Evolutionary conservation across 2,329 filamentous ascomycete genomes (phyloP).

Genomic region (Neonectria ditissima): DNA sequence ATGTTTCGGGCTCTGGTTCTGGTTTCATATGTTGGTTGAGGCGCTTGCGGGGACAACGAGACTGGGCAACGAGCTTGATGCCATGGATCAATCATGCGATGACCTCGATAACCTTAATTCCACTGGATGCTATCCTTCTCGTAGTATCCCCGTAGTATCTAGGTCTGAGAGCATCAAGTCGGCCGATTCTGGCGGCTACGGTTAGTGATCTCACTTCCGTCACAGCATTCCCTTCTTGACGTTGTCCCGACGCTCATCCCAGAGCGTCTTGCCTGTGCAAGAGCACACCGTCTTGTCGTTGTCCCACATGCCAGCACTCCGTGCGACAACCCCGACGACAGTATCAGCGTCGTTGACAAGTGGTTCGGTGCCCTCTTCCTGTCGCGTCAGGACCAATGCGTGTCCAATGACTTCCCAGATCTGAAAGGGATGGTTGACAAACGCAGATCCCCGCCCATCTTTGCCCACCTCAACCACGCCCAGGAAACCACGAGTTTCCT

Average conservation of each 20-base stretch:
- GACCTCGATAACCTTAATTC: slow-evolving; percentile 26
- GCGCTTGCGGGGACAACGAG: slow-evolving; percentile 20
- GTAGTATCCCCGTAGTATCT: slow-evolving; percentile 23
- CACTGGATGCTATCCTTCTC: slow-evolving; percentile 23
- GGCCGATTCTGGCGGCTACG: slow-evolving; percentile 27
- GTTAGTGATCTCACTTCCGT: slow-evolving; percentile 43
- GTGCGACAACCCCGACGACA: slow-evolving; percentile 90
- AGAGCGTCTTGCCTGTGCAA: slow-evolving; percentile 97
- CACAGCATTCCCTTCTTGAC: slow-evolving; percentile 90
- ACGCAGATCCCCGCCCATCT: slow-evolving; percentile 81
- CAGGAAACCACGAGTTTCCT: slow-evolving; percentile 67
- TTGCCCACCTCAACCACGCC: slow-evolving; percentile 81
- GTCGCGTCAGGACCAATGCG: slow-evolving; percentile 84
- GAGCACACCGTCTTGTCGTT: slow-evolving; percentile 99
- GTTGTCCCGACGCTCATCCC: slow-evolving; percentile 95
- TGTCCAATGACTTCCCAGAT: slow-evolving; percentile 98
- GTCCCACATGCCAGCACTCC: slow-evolving; percentile 98
- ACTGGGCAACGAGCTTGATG: slow-evolving; percentile 22
- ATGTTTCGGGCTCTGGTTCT: slow-evolving; percentile 14
- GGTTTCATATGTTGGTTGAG: slow-evolving; percentile 36
- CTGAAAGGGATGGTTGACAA: slow-evolving; percentile 84
- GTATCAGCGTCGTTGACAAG: slow-evolving; percentile 84
- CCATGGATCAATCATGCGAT: slow-evolving; percentile 32
- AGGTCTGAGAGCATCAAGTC: slow-evolving; percentile 11
- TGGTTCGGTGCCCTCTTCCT: slow-evolving; percentile 64